Conservation (phyloP, 1,284 basidiomycete species). For the Puccinia brachypodii region DNA sequence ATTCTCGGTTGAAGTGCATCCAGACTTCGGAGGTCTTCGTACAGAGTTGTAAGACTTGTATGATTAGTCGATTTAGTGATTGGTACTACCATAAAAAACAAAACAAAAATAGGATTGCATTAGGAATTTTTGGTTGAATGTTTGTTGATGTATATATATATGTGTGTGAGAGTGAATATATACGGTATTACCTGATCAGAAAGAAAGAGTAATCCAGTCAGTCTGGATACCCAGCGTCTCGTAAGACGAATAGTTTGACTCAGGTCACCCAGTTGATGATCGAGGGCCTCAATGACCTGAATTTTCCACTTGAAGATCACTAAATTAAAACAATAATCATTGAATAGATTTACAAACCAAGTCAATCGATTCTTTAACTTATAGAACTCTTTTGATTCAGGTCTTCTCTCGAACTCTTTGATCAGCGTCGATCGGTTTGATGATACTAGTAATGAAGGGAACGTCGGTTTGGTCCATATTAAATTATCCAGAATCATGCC, state of each 20-base stretch:
- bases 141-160: not conserved
- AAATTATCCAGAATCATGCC: not conserved
- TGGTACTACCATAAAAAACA: not conserved
- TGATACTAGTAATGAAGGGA: too few species aligned
- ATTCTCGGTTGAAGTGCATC: slow-evolving; percentile 14
- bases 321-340: slow-evolving; percentile 19
- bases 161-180: not conserved
- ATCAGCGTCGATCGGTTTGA: not conserved
- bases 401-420: slow-evolving; percentile 6
- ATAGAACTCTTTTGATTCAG: slow-evolving; percentile 27
- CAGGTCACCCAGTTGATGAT: not conserved
- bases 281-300: not conserved
- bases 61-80: slow-evolving; percentile 3
- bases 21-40: not conserved
- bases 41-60: slow-evolving; percentile 32
- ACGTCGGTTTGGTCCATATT: slow-evolving; percentile 23
- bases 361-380: slow-evolving; percentile 24
- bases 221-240: not conserved
- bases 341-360: slow-evolving; percentile 35
- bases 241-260: not conserved
- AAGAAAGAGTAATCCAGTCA: slow-evolving; percentile 16
- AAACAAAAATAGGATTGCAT: not conserved
- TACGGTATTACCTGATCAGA: slow-evolving; percentile 19
- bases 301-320: slow-evolving; percentile 17
- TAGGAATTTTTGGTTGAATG: too few species aligned